Conservation (phyloP, 306 rosid genomes). For the Sesbania bispinosa region DNA sequence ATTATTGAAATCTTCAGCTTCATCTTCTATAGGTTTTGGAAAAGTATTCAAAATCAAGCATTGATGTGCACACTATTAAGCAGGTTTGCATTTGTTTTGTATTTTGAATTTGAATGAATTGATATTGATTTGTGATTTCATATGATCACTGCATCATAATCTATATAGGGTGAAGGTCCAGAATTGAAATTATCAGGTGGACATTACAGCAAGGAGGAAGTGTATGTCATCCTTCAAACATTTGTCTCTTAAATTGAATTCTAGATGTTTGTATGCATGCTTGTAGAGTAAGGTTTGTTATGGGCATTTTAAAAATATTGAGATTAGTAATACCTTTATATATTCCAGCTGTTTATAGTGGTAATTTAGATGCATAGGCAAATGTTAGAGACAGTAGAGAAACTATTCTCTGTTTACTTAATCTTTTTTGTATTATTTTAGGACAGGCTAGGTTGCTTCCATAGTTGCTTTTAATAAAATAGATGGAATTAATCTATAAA, state of each 20-base stretch:
- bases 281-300: background rate
- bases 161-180: constrained; percentile 35
- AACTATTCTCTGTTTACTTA: background rate
- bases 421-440: background rate
- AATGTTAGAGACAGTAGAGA: background rate
- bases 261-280: constrained; percentile 5
- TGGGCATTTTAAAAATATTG: background rate
- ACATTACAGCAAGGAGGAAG: constrained; percentile 30
- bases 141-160: background rate
- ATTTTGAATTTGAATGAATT: constrained; percentile 12
- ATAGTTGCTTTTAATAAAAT: background rate
- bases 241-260: constrained; percentile 3
- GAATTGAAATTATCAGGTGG: constrained; percentile 31
- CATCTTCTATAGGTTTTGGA: constrained; percentile 42
- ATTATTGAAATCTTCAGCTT: constrained; percentile 28
- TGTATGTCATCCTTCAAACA: constrained; percentile 43
- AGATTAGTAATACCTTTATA: background rate
- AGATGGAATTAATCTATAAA: background rate
- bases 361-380: constrained; percentile 4
- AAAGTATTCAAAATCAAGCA: constrained; percentile 39
- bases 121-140: constrained; percentile 24
- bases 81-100: constrained; percentile 39
- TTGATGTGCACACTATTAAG: constrained; percentile 47
- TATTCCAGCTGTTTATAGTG: background rate
- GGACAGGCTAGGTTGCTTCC: background rate